Conservation (phyloP, 371 early-diverging fungal genomes). For the Massospora cicadina region DNA sequence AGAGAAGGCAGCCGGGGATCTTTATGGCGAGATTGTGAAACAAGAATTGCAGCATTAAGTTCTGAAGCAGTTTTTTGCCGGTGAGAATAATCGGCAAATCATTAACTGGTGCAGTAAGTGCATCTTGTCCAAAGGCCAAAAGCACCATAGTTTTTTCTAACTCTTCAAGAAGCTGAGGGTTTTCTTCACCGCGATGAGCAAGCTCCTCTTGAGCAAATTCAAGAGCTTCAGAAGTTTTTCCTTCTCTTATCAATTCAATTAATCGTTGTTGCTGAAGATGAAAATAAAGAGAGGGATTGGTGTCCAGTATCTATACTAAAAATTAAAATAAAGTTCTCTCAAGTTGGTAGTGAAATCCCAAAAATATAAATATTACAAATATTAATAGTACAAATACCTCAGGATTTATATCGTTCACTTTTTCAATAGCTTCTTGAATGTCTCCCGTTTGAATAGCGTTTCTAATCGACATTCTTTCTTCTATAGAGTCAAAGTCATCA, state of each 20-base stretch:
- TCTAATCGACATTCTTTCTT: conserved; percentile 85
- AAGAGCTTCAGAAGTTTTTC: conserved; percentile 60
- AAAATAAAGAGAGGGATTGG: conserved; percentile 83
- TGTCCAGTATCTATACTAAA: conserved; percentile 64
- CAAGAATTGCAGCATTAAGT: conserved; percentile 80
- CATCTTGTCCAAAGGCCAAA: conserved; percentile 33
- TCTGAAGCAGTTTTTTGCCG: conserved; percentile 84
- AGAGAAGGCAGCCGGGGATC: conserved; percentile 83
- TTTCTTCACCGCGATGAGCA: conserved; percentile 89
- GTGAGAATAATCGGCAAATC: conserved; percentile 66
- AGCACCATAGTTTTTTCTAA: conserved; percentile 90
- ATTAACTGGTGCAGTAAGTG: conserved; percentile 44
- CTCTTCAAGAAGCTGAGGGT: conserved; percentile 83
- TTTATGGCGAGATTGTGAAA: conserved; percentile 76
- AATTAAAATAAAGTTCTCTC: background rate
- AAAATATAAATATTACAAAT: too few relatives aligned
- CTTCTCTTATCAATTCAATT: conserved; percentile 80
- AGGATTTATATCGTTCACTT: conserved; percentile 91
- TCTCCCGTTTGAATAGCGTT: conserved; percentile 78
- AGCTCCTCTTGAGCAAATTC: conserved; percentile 93
- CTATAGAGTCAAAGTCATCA: conserved; percentile 72
- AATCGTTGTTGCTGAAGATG: conserved; percentile 89
- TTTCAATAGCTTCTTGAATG: conserved; percentile 81
- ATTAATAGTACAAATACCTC: conserved; percentile 35
- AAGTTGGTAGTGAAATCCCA: background rate